phyloP scores from a whole-genome alignment of 176 grass and related monocot species.

The Cocos nucifera region DNA sequence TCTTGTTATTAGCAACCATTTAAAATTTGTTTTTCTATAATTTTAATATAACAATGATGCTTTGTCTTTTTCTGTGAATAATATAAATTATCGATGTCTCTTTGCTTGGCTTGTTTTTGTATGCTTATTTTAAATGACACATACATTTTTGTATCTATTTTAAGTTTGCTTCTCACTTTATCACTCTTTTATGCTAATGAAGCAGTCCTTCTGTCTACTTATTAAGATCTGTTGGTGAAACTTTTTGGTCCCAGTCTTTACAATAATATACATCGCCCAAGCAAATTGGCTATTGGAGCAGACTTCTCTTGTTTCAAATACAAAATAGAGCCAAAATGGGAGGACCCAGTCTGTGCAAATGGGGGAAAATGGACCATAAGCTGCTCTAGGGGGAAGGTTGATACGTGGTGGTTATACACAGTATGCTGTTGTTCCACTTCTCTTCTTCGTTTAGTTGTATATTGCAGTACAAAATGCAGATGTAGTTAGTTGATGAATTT shows the following conservation, averaged over 20 bases:
- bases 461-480: neutral
- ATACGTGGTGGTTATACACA: conserved; percentile 14
- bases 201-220: too few relatives aligned
- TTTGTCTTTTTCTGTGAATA: too few relatives aligned
- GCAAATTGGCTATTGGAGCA: conserved; percentile 15
- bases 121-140: too few relatives aligned
- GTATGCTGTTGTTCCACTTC: neutral
- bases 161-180: too few relatives aligned
- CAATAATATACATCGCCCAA: conserved; percentile 20
- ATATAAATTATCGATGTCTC: too few relatives aligned
- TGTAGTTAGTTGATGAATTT: neutral
- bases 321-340: conserved; percentile 18
- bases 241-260: conserved; percentile 1
- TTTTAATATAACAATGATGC: too few relatives aligned
- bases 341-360: conserved; percentile 12
- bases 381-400: conserved; percentile 17
- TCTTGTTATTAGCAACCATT: too few relatives aligned
- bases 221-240: neutral
- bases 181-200: too few relatives aligned
- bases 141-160: too few relatives aligned
- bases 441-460: neutral
- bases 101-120: too few relatives aligned
- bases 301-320: conserved; percentile 19
- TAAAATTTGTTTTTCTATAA: too few relatives aligned
- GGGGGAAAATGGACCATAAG: conserved; percentile 21